Base-by-base conservation (phyloP, 2,329 filamentous ascomycete genomes). In the Diplodia intermedia region DNA sequence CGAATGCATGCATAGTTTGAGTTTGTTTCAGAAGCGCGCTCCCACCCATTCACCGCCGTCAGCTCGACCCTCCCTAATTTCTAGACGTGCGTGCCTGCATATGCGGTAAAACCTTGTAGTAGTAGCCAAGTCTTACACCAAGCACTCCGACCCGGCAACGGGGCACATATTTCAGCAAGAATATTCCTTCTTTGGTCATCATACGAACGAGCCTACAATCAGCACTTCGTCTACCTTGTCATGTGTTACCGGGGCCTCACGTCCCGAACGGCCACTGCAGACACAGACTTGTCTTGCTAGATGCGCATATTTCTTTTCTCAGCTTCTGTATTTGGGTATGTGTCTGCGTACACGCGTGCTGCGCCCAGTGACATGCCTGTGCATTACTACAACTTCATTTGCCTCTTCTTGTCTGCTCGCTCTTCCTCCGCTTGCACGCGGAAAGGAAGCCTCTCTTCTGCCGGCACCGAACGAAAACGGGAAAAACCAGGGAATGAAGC, bases 331-430 rank as follows among this genome's bases (percentile, higher is more conserved):
- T 47, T 47, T 47, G 43, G 18, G 43, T 47, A 47, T 47, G 43
- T 47, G 38, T 23, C 26, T 31, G 55, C 20, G 31, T 56, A 56
- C 31, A 29, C 20, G 54, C 31, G 54, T 38, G 43, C 43, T 47
- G 43, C n/a, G 43, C 31, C 54, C 60, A 47, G n/a, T 38, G 60
- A 63, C 60, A 63, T 63, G 60, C 60, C n/a, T 60, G 55, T 63
- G 29, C 60, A 63, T 63, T 63, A 63, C 54, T 66, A 54, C 63
- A 40, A 63, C 43, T 47, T 47, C 43, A 47, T 47, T 47, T 47
- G 18, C 43, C 53, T 66, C 52, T 52, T 38, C 15, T 56, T 47
- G 36, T 23, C 12, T 61, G 26, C 15, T 49, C 23, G 29, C 31
- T 56, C 33, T 49, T 56, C 38, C 43, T 56, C 65, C 40, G 65